Evolutionary conservation across 1,284 basidiomycete species (phyloP).

Genomic region (Naganishia liquefaciens): DNA sequence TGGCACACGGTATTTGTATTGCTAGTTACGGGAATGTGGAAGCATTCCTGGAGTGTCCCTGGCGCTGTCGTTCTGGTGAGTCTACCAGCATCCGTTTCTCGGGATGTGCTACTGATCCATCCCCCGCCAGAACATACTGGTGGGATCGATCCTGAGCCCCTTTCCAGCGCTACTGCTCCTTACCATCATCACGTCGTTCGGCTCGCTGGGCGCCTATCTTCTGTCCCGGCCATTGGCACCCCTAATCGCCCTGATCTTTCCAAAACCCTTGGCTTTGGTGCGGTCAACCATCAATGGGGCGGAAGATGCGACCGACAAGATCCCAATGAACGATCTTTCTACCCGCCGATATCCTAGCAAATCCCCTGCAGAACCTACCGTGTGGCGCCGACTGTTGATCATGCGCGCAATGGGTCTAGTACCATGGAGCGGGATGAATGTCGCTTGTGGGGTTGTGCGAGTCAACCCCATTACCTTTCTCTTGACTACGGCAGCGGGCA

Average conservation of each 20-base stretch:
- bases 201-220: conserved; percentile 75
- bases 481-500: conserved; percentile 76
- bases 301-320: conserved; percentile 41
- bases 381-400: conserved; percentile 81
- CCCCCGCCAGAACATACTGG: conserved; percentile 73
- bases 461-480: conserved; percentile 79
- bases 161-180: conserved; percentile 73
- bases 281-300: conserved; percentile 45
- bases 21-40: conserved; percentile 82
- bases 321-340: conserved; percentile 47
- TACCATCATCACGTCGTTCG: conserved; percentile 76
- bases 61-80: conserved; percentile 83
- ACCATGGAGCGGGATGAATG: conserved; percentile 91
- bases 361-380: conserved; percentile 49
- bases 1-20: conserved; percentile 67
- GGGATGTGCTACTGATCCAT: background rate
- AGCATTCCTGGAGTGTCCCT: conserved; percentile 91
- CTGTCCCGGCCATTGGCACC: conserved; percentile 81
- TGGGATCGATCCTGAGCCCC: conserved; percentile 79
- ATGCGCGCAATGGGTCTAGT: conserved; percentile 85
- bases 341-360: conserved; percentile 15
- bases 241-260: conserved; percentile 73
- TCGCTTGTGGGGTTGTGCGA: conserved; percentile 84
- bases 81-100: conserved; percentile 10
- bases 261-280: conserved; percentile 73